A percentile compares a stretch with the other conserved stretches of the same genome.
These are phyloP conservation scores for Diaporthe velutina DNA, from an alignment of 2,329 filamentous ascomycete genomes.

Conservation along the genomic window DNA sequence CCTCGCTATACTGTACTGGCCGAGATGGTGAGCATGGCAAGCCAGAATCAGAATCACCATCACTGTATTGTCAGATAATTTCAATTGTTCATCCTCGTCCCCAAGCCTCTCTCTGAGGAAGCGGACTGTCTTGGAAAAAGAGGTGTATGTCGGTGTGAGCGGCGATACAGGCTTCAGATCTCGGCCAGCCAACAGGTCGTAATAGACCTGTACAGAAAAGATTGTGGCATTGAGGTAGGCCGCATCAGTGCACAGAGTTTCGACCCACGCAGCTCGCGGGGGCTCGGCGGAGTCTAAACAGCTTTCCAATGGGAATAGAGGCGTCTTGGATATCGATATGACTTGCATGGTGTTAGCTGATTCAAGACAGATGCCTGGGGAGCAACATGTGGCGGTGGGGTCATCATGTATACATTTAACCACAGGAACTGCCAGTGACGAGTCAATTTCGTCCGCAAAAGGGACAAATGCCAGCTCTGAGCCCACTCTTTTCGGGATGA, in stretches of 20 bases:
- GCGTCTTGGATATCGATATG: constrained; percentile 48
- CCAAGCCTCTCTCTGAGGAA: constrained; percentile 47
- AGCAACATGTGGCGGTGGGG: background rate
- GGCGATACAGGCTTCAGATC: constrained; percentile 44
- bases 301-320: constrained; percentile 50
- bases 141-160: constrained; percentile 44
- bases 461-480: constrained; percentile 43
- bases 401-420: constrained; percentile 46
- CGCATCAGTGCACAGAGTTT: constrained; percentile 48
- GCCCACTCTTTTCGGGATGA: constrained; percentile 40
- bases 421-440: constrained; percentile 43
- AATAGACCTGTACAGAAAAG: constrained; percentile 51
- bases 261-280: constrained; percentile 45
- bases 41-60: constrained; percentile 50
- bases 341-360: constrained; percentile 42
- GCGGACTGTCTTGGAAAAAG: constrained; percentile 13
- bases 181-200: constrained; percentile 43
- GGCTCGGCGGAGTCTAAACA: constrained; percentile 47
- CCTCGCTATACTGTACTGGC: constrained; percentile 46
- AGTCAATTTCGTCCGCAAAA: constrained; percentile 47
- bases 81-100: constrained; percentile 41
- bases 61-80: constrained; percentile 48
- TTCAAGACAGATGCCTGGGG: background rate
- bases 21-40: constrained; percentile 46
- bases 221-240: constrained; percentile 52